Evolutionary conservation across 805 yeast genomes (phyloP).

Genomic region (Saccharomycopsis sp.): DNA sequence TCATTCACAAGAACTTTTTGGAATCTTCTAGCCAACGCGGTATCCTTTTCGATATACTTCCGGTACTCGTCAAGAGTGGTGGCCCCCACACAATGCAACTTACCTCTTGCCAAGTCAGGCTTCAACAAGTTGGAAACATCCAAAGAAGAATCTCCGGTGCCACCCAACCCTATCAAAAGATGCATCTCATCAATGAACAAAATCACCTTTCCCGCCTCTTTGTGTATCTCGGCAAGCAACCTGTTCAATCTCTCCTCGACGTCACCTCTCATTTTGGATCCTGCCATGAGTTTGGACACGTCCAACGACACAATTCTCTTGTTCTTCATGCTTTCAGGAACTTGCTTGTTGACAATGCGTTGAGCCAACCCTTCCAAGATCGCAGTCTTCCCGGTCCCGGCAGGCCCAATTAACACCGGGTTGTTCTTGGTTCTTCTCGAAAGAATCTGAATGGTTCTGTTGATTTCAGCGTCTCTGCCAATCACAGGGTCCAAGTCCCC

Average conservation of each 20-base stretch:
- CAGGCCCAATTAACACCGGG: constrained; percentile 90
- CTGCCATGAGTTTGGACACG: constrained; percentile 81
- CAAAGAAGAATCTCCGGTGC: constrained; percentile 79
- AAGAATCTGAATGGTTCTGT: constrained; percentile 84
- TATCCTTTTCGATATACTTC: constrained; percentile 91
- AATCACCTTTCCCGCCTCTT: constrained; percentile 60
- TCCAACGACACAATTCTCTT: constrained; percentile 80
- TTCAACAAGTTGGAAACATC: constrained; percentile 91
- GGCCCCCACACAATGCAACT: constrained; percentile 87
- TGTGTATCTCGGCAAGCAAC: constrained; percentile 63
- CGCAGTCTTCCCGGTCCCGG: constrained; percentile 98
- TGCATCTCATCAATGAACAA: constrained; percentile 89
- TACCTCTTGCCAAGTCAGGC: constrained; percentile 89
- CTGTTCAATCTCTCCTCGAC: constrained; percentile 83
- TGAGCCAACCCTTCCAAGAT: constrained; percentile 96
- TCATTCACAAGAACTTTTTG: constrained; percentile 81
- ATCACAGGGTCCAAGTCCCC: constrained; percentile 95
- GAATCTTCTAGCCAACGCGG: constrained; percentile 89
- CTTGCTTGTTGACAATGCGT: constrained; percentile 82
- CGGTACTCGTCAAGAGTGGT: constrained; percentile 91
- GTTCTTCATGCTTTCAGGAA: constrained; percentile 86
- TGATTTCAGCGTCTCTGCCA: constrained; percentile 92
- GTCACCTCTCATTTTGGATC: constrained; percentile 94
- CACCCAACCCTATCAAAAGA: constrained; percentile 81
- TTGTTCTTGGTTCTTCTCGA: constrained; percentile 92